Conservation (phyloP, 805 yeast species). For the Candida fluviatilis region DNA sequence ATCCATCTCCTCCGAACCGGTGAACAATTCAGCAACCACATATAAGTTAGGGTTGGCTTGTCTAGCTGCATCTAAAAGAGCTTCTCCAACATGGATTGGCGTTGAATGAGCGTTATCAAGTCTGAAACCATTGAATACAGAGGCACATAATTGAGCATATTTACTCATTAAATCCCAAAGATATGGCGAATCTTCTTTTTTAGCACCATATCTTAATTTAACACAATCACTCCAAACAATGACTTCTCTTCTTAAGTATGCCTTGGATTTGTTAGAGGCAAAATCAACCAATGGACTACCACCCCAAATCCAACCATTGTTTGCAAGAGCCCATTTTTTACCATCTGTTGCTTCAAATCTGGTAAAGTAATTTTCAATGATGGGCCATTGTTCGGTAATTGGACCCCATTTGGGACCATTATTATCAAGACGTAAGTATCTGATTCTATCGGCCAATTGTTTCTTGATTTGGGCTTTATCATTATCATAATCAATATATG, state of each 20-base stretch:
- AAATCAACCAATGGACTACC: slow-evolving; percentile 92
- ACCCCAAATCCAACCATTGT: slow-evolving; percentile 99
- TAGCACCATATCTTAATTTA: slow-evolving; percentile 77
- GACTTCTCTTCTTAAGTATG: slow-evolving; percentile 86
- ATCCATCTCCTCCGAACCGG: slow-evolving; percentile 91
- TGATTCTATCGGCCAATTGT: slow-evolving; percentile 73
- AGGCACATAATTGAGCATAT: slow-evolving; percentile 70
- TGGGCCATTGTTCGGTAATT: slow-evolving; percentile 46
- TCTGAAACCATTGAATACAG: slow-evolving; percentile 78
- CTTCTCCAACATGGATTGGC: slow-evolving; percentile 91
- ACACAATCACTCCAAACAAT: slow-evolving; percentile 98
- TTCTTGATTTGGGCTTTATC: slow-evolving; percentile 62
- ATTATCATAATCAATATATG: slow-evolving; percentile 70
- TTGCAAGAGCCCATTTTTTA: slow-evolving; percentile 69
- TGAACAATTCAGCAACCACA: slow-evolving; percentile 90
- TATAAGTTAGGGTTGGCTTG: slow-evolving; percentile 78
- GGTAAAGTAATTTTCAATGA: slow-evolving; percentile 87
- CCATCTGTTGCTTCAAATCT: slow-evolving; percentile 57
- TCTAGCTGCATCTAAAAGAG: slow-evolving; percentile 83
- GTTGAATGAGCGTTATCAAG: slow-evolving; percentile 96
- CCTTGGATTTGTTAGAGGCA: slow-evolving; percentile 75
- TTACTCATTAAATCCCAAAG: slow-evolving; percentile 85
- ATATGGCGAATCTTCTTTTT: slow-evolving; percentile 79
- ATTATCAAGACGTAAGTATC: slow-evolving; percentile 69
- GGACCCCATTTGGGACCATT: slow-evolving; percentile 81